phyloP scores from a whole-genome alignment of 179 eudicot genomes.

The Monotropa hypopitys region DNA sequence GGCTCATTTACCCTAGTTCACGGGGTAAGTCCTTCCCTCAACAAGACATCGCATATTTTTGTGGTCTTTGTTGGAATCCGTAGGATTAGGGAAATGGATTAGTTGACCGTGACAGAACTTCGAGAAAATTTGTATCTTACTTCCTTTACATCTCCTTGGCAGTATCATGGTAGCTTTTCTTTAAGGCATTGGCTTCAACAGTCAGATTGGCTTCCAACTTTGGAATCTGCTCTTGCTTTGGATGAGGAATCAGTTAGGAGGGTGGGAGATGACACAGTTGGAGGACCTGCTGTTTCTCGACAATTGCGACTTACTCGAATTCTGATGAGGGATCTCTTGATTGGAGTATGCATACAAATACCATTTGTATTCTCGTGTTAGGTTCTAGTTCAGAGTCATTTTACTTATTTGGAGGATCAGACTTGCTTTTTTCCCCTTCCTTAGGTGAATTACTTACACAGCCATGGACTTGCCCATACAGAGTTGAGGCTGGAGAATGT shows the following conservation, averaged over 20 bases:
- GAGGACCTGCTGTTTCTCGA: conserved; percentile 91
- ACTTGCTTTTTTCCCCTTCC: not conserved
- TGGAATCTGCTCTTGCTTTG: conserved; percentile 91
- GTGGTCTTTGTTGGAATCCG: not conserved
- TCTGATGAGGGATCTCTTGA: conserved; percentile 92
- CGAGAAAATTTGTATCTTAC: not conserved
- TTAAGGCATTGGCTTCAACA: conserved; percentile 95
- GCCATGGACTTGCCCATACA: conserved; percentile 98
- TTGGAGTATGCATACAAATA: conserved; percentile 53
- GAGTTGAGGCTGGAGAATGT: conserved; percentile 92
- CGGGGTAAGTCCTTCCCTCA: conserved; percentile 53
- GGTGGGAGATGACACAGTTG: conserved; percentile 91
- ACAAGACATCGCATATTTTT: not conserved
- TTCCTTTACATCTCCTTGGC: conserved; percentile 15
- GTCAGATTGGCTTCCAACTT: conserved; percentile 93
- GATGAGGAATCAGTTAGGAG: conserved; percentile 85
- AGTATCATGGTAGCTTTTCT: conserved; percentile 94
- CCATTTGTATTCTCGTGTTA: not conserved
- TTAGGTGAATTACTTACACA: conserved; percentile 94
- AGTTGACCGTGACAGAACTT: not conserved
- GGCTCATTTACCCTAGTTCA: conserved; percentile 83
- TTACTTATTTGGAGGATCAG: not conserved
- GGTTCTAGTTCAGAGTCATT: not conserved
- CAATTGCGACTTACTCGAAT: conserved; percentile 72
- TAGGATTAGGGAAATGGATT: not conserved